Evolutionary conservation across 176 grass and related monocot genomes (phyloP).

Genomic region (Carex pumila): DNA sequence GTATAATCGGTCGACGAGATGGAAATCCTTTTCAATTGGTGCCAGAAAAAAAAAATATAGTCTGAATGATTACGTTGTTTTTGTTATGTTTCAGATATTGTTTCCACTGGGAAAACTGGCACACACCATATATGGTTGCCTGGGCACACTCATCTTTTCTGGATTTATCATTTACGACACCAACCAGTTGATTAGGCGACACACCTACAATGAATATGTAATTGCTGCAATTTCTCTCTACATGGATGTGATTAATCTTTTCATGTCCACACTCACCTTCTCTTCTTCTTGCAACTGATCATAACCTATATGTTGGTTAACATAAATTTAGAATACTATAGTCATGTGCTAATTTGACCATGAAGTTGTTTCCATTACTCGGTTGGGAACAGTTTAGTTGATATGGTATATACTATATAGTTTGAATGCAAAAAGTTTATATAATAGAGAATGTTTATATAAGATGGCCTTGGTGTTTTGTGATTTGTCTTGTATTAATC

Average conservation of each 20-base stretch:
- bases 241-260: constrained; percentile 67
- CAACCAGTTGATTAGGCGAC: constrained; percentile 41
- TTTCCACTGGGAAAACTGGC: constrained; percentile 32
- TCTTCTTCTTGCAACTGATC: background rate
- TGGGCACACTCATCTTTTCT: constrained; percentile 40
- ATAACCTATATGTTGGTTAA: background rate
- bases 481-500: background rate
- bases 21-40: background rate
- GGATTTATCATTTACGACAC: constrained; percentile 55
- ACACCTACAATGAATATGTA: constrained; percentile 50
- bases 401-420: constrained; percentile 1
- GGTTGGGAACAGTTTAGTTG: background rate
- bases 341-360: background rate
- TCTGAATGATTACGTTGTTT: background rate
- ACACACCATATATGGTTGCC: constrained; percentile 31
- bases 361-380: background rate
- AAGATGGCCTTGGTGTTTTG: background rate
- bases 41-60: background rate
- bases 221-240: constrained; percentile 49
- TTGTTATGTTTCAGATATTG: constrained; percentile 26
- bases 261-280: constrained; percentile 40
- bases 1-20: background rate
- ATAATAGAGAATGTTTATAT: background rate
- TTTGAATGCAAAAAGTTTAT: background rate
- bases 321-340: background rate